phyloP scores from a whole-genome alignment of 2,329 filamentous ascomycete species.

The Ceratocystis huliohia region DNA sequence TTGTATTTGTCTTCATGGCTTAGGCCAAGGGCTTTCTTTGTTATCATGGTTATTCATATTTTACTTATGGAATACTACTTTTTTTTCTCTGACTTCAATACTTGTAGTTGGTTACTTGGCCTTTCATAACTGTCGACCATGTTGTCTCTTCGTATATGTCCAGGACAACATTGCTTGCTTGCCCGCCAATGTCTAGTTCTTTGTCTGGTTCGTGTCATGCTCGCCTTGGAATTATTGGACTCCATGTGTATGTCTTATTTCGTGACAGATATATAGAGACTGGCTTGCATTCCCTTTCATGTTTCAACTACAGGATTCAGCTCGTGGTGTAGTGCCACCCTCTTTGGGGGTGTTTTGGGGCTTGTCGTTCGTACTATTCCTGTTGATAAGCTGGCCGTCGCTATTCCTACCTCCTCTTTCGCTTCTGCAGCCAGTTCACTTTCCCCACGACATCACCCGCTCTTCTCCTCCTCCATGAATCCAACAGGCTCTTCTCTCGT shows the following conservation, averaged over 20 bases:
- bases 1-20: too few species aligned
- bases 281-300: too few species aligned
- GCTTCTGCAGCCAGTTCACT: too few species aligned
- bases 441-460: background rate
- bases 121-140: background rate
- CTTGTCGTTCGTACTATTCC: background rate
- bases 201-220: background rate
- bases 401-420: background rate
- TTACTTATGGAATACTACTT: background rate
- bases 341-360: background rate
- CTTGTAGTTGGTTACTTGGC: background rate
- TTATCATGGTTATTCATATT: constrained; percentile 8
- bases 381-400: too few species aligned
- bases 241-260: background rate
- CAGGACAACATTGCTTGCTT: background rate
- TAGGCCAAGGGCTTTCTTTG: background rate
- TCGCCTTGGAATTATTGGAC: background rate
- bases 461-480: background rate
- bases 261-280: background rate
- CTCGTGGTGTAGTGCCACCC: too few species aligned
- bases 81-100: background rate
- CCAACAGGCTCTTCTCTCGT: too few species aligned
- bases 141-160: background rate
- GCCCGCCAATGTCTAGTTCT: background rate
- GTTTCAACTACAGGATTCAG: too few species aligned